Evolutionary conservation across 768 basidiomycete species (phyloP).

Genomic region (Suillus occidentalis): DNA sequence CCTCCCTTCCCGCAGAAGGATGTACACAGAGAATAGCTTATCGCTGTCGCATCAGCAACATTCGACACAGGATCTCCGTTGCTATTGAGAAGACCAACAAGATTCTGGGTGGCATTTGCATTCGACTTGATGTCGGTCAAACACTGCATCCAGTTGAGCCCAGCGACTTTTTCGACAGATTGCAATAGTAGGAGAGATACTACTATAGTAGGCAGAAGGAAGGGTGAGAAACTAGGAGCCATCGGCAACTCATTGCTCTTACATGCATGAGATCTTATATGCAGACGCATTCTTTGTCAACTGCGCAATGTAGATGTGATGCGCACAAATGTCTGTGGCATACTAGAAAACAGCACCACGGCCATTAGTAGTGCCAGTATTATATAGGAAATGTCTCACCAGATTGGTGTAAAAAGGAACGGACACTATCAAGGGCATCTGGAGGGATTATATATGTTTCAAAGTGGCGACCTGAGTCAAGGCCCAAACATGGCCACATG

Average conservation of each 20-base stretch:
- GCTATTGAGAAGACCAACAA: conserved; percentile 7
- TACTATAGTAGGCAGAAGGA: neutral
- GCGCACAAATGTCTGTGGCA: neutral
- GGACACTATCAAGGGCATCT: neutral
- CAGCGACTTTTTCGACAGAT: neutral
- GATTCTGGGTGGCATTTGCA: neutral
- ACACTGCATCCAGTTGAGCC: conserved; percentile 15
- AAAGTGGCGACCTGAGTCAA: neutral
- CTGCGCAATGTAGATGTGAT: neutral
- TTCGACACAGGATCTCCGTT: neutral
- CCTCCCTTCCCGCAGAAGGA: conserved; percentile 10
- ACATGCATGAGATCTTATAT: neutral
- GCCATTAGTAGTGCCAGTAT: neutral
- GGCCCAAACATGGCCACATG: neutral
- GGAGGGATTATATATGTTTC: neutral
- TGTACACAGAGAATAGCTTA: conserved; percentile 13
- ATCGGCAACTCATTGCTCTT: neutral
- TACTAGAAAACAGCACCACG: neutral
- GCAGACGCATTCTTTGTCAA: neutral
- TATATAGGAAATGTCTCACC: neutral
- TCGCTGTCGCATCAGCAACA: conserved; percentile 11
- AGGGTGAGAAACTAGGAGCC: neutral
- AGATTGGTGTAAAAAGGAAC: neutral
- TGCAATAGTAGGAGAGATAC: neutral
- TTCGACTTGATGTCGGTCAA: conserved; percentile 13